Evolutionary conservation across 2,329 filamentous ascomycete genomes (phyloP).

Genomic region (Ophiostoma tasmaniense): DNA sequence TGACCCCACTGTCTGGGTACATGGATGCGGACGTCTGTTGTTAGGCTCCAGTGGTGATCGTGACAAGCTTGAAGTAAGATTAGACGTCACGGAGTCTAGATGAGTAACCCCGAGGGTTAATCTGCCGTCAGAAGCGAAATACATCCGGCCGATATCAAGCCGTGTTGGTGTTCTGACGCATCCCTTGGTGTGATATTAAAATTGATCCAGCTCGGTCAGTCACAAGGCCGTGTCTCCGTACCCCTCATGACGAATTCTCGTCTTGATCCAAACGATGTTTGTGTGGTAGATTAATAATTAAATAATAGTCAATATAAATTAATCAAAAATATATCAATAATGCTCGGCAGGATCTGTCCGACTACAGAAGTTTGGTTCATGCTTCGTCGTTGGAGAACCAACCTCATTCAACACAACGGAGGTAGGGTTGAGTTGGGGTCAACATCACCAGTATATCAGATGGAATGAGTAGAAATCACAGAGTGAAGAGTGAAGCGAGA

Average conservation of each 20-base stretch:
- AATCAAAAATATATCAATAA: background rate
- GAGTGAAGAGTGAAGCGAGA: background rate
- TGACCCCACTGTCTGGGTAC: background rate
- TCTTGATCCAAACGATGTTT: background rate
- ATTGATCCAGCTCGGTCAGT: background rate
- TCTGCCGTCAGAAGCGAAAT: background rate
- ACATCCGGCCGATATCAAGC: background rate
- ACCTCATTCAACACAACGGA: background rate
- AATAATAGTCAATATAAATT: background rate
- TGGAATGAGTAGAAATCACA: background rate
- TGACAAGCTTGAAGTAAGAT: background rate
- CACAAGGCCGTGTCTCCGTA: background rate
- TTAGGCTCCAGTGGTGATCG: background rate
- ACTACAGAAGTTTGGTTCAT: background rate
- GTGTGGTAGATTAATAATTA: background rate
- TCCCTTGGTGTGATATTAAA: background rate
- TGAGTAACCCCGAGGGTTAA: background rate
- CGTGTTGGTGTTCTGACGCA: background rate
- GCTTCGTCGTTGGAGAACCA: background rate
- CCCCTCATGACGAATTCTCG: background rate
- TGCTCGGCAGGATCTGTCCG: background rate
- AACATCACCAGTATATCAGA: background rate
- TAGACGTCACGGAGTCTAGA: background rate
- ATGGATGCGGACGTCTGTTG: background rate
- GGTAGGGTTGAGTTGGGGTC: background rate